A percentile compares a stretch with the other conserved stretches of the same genome.
These are phyloP conservation scores for Mycena rosella DNA, from an alignment of 768 basidiomycete species.

Conservation along the genomic window DNA sequence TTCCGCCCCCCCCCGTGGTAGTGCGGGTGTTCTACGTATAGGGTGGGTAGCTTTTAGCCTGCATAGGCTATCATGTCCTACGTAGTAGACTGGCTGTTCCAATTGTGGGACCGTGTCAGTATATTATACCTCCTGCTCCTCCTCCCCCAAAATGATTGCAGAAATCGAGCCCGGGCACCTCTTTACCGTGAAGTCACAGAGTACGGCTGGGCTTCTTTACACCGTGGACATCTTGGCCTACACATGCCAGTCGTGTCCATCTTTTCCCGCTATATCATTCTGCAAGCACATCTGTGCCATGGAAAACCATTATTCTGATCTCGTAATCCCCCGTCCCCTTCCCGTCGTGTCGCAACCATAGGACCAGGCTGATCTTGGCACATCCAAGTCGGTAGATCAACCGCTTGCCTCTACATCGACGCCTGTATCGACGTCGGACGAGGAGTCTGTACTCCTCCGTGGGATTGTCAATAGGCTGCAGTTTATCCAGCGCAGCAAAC, in stretches of 20 bases:
- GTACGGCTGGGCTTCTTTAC: slow-evolving; percentile 6
- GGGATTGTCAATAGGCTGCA: slow-evolving; percentile 7
- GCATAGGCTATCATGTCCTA: no score
- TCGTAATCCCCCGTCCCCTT: neutral
- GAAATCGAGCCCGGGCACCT: neutral
- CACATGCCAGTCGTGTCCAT: slow-evolving; percentile 11
- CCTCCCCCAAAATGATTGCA: neutral
- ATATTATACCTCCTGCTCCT: no score
- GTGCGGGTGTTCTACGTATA: no score
- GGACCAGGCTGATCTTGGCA: neutral
- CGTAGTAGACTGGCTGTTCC: no score
- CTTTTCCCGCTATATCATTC: slow-evolving; percentile 32
- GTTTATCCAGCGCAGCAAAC: neutral
- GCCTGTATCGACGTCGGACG: no score
- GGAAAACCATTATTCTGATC: slow-evolving; percentile 23
- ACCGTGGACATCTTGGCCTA: slow-evolving; percentile 29
- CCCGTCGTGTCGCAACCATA: slow-evolving; percentile 10
- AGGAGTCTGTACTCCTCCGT: neutral
- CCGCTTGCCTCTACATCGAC: neutral
- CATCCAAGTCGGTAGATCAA: neutral
- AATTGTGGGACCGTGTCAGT: no score
- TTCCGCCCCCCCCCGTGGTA: no score
- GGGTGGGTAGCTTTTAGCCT: no score
- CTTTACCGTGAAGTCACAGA: slow-evolving; percentile 4
- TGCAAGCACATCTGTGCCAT: slow-evolving; percentile 41